Base-by-base conservation (phyloP, 75 land plant genomes). In the Pinus albicaulis region DNA sequence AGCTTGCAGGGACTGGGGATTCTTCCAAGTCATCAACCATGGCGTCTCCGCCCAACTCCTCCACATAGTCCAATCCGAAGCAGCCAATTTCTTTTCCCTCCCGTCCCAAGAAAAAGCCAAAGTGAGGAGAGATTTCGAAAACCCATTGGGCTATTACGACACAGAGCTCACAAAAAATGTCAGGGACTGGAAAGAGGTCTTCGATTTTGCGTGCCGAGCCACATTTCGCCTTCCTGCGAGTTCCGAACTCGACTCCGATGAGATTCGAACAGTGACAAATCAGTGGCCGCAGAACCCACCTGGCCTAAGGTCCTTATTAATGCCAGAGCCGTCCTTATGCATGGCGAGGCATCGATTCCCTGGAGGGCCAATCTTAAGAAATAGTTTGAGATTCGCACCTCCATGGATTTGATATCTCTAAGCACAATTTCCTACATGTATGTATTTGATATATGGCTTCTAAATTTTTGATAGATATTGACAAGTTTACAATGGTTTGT, bases 111-210 rank as follows among this genome's bases (percentile, higher is more conserved):
- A 87, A 72, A 92, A 88, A 82, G 74, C 84, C 48, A 36, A 23
- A 11, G 92, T 85, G 57, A 76, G 90, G 13, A 89, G 93, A 80
- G 87, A 89, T 56, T 78, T 88, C 7, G 59, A 34, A 1, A 86
- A 82, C 55, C 82, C 92, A 19, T 20, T 89, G 59, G 99, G 99
- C 3, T 96, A 88, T 80, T 88, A 83, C 71, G 94, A 96, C 55
- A 75, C 75, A 1, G 99, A 96, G 82, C 91, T 88, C 58, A 96
- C 99, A 36, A 93, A 96, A 85, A 92, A 94, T 74, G 87, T 86
- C 11, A 71, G 99, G 68, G 99, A 96, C 73, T 96, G 97, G 99
- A 96, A 96, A 71, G 95, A 94, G 75, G 93, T 92, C 25, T 92
- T 90, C 36, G 99, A 96, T 77, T 87, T 88, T 61, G 60, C 64